Evolutionary conservation across 768 basidiomycete genomes (phyloP).

Genomic region (Cantharellus anzutake): DNA sequence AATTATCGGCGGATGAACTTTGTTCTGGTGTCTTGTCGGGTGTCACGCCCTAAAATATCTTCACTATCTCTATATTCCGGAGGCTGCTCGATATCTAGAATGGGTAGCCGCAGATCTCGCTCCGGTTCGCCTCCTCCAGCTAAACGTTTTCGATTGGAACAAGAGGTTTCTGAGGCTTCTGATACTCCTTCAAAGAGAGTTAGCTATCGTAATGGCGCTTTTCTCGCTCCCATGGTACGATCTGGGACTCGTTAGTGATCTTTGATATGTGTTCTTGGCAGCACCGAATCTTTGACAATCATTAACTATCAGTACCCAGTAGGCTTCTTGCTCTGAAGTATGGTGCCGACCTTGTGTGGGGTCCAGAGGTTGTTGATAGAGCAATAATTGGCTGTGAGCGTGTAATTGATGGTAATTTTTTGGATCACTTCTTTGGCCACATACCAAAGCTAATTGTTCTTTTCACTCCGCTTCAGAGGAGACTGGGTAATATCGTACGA

Average conservation of each 20-base stretch:
- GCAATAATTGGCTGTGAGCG: slow-evolving; percentile 77
- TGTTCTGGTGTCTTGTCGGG: no score
- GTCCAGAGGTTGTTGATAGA: slow-evolving; percentile 91
- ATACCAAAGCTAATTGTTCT: background rate
- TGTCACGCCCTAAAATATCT: no score
- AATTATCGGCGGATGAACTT: no score
- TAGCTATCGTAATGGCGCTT: slow-evolving; percentile 71
- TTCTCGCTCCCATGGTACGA: slow-evolving; percentile 98
- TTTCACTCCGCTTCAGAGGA: slow-evolving; percentile 27
- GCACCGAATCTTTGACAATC: background rate
- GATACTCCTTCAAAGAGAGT: slow-evolving; percentile 20
- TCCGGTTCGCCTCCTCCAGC: background rate
- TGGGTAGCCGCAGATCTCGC: background rate
- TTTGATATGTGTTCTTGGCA: slow-evolving; percentile 7
- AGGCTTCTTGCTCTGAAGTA: slow-evolving; percentile 77
- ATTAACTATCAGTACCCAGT: slow-evolving; percentile 43
- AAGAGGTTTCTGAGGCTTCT: background rate
- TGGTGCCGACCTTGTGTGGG: slow-evolving; percentile 89
- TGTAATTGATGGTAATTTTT: slow-evolving; percentile 61
- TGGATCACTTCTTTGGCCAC: background rate
- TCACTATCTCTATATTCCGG: no score
- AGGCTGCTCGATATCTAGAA: background rate
- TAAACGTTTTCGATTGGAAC: background rate
- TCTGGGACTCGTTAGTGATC: slow-evolving; percentile 49
- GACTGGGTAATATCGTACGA: slow-evolving; percentile 73